Conservation (phyloP, 805 yeast genomes). For the Ogataea thermomethanolica region DNA sequence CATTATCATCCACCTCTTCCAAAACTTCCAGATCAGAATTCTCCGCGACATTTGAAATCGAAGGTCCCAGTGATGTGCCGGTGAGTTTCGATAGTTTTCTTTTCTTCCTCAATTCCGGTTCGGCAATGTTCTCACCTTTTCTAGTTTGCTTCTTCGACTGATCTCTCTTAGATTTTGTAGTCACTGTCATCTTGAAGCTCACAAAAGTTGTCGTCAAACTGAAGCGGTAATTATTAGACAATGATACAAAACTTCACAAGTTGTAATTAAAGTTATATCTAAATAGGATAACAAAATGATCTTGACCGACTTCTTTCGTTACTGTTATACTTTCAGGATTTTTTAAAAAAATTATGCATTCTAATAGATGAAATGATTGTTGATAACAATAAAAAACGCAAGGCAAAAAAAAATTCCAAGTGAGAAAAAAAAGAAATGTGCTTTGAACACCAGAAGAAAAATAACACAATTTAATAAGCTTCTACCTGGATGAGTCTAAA, state of each 20-base stretch:
- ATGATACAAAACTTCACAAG: neutral
- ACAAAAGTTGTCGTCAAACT: too few relatives aligned
- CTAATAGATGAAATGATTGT: neutral
- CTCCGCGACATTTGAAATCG: neutral
- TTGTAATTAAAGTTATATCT: too few relatives aligned
- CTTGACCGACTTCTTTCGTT: too few relatives aligned
- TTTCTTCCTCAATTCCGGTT: slow-evolving; percentile 2
- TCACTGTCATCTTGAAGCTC: neutral
- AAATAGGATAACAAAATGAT: too few relatives aligned
- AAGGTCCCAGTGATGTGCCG: too few relatives aligned
- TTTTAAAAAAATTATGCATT: slow-evolving; percentile 4
- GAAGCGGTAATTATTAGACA: neutral
- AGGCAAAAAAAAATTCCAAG: slow-evolving; percentile 4
- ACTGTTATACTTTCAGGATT: too few relatives aligned
- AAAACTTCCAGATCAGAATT: neutral
- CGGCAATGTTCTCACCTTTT: slow-evolving; percentile 1
- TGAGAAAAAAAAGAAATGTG: slow-evolving; percentile 2
- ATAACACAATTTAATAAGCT: neutral
- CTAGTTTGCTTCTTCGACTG: slow-evolving; percentile 5
- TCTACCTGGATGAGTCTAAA: neutral
- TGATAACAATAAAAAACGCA: slow-evolving; percentile 1
- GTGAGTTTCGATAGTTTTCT: slow-evolving; percentile 1
- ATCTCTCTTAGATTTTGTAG: slow-evolving; percentile 1
- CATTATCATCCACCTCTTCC: slow-evolving; percentile 7
- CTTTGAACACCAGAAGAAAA: too few relatives aligned